Percentiles rank a stretch among this genome's conserved stretches.
Conservation (phyloP, 139 green algal genomes). For the Limnomonas spitsbergensis region DNA sequence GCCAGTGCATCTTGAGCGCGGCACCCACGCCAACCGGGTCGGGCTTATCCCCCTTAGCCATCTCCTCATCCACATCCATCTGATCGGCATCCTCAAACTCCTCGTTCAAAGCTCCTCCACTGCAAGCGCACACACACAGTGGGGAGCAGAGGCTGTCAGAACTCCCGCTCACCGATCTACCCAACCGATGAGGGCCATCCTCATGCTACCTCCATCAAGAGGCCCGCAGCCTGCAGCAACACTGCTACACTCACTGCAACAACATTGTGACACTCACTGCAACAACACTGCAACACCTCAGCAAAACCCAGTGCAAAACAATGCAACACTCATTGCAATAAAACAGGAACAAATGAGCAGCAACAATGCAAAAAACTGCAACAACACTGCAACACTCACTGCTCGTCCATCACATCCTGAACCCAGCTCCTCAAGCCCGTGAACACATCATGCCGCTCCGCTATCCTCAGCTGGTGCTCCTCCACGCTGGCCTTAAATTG, state of each 20-base stretch:
- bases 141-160: neutral
- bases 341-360: no score
- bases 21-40: conserved; percentile 10
- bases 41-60: neutral
- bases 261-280: no score
- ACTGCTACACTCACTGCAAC: no score
- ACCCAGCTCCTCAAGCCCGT: neutral
- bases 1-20: conserved; percentile 7
- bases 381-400: conserved; percentile 4
- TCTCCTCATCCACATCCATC: conserved; percentile 10
- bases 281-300: no score
- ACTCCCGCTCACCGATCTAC: no score
- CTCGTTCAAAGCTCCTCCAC: neutral
- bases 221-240: no score
- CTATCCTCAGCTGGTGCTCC: neutral
- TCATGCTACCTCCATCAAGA: neutral
- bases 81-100: conserved; percentile 10
- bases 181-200: neutral
- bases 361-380: no score
- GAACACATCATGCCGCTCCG: conserved; percentile 2
- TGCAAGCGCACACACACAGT: neutral
- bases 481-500: conserved; percentile 8
- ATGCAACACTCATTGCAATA: no score
- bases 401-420: neutral
- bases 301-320: no score